Evolutionary conservation across 2,329 filamentous ascomycete species (phyloP).

Genomic region (Teratosphaeria destructans): DNA sequence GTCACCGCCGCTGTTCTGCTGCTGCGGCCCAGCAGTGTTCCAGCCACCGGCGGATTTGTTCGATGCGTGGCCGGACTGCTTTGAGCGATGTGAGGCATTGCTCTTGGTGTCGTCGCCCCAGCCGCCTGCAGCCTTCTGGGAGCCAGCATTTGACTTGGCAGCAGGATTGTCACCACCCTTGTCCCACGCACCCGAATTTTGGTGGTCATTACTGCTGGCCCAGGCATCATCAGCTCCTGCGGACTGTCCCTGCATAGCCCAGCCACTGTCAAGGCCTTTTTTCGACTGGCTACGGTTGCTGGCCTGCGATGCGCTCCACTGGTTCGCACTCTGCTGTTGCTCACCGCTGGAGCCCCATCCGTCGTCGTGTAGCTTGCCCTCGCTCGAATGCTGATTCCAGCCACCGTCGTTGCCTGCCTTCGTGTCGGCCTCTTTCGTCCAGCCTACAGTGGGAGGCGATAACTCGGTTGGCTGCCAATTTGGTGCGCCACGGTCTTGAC

Average conservation of each 20-base stretch:
- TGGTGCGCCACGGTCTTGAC: background rate
- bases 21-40: background rate
- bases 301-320: background rate
- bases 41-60: background rate
- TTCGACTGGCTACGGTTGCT: background rate
- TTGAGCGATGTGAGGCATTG: background rate
- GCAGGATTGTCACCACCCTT: background rate
- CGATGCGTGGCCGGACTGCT: background rate
- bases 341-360: background rate
- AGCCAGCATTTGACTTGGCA: background rate
- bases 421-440: background rate
- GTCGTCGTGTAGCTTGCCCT: background rate
- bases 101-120: conserved; percentile 1
- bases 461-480: background rate
- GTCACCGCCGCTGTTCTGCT: background rate
- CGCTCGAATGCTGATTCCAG: background rate
- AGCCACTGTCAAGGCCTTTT: background rate
- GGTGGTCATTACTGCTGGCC: conserved; percentile 13
- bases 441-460: background rate
- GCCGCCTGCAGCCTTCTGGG: background rate
- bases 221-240: conserved; percentile 1
- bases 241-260: conserved; percentile 1
- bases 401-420: background rate
- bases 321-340: background rate
- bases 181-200: conserved; percentile 5